These are phyloP conservation scores for Nigrospora oryzae DNA, from an alignment of 2,329 filamentous ascomycete genomes.

Conservation along the genomic window DNA sequence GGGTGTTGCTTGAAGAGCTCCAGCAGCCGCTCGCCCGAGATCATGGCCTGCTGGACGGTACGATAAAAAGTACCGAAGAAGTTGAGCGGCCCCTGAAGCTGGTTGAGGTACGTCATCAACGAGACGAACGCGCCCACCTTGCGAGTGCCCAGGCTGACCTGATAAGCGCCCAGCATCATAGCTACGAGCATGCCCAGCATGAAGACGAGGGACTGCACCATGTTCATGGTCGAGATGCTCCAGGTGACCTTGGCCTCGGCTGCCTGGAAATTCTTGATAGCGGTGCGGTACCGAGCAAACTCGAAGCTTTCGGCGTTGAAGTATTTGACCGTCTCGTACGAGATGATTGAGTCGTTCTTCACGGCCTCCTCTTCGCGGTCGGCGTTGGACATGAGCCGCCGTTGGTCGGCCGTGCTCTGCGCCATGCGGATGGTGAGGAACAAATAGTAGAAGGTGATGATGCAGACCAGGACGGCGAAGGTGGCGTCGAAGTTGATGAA, in stretches of 20 bases:
- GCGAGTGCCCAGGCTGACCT: conserved; percentile 60
- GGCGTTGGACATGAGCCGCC: conserved; percentile 89
- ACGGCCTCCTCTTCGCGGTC: conserved; percentile 93
- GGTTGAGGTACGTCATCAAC: conserved; percentile 69
- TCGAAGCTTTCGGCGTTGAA: conserved; percentile 81
- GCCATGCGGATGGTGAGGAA: conserved; percentile 96
- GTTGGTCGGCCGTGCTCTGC: conserved; percentile 81
- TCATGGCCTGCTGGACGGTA: conserved; percentile 93
- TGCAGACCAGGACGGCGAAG: conserved; percentile 80
- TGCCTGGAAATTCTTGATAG: conserved; percentile 62
- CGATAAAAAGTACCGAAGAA: conserved; percentile 94
- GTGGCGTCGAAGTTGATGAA: conserved; percentile 73
- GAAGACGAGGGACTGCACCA: conserved; percentile 72
- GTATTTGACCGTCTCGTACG: conserved; percentile 93
- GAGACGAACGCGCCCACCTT: conserved; percentile 64
- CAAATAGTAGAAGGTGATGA: conserved; percentile 93
- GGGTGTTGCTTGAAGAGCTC: conserved; percentile 96
- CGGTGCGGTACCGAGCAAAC: conserved; percentile 62
- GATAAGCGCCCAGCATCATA: conserved; percentile 67
- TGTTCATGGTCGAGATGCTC: conserved; percentile 73
- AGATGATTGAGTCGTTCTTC: conserved; percentile 97
- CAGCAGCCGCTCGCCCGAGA: conserved; percentile 89
- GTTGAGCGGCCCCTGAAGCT: conserved; percentile 73
- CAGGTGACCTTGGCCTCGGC: conserved; percentile 71
- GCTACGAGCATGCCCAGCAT: conserved; percentile 66